A percentile compares a stretch with the other conserved stretches of the same genome.
These are phyloP conservation scores for Pseudocercospora macadamiae DNA, from an alignment of 2,329 filamentous ascomycete species.

Conservation along the genomic window DNA sequence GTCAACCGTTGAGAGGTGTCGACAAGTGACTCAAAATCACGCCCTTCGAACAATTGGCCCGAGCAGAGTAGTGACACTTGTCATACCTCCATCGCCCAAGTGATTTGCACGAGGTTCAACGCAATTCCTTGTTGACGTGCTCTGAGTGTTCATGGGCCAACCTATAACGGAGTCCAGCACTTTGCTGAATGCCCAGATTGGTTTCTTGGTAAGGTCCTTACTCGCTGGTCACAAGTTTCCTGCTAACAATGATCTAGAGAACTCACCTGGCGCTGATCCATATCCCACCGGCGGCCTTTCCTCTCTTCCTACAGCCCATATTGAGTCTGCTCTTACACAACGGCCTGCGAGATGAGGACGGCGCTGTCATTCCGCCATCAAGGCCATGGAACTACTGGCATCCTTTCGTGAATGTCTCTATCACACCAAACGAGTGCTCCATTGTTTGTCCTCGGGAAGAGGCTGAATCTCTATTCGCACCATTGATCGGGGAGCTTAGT, in stretches of 20 bases:
- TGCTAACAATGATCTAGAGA: conserved; percentile 60
- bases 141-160: conserved; percentile 25
- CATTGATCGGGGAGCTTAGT: conserved; percentile 68
- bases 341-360: conserved; percentile 43
- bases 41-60: conserved; percentile 2
- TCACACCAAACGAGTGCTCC: conserved; percentile 91
- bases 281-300: conserved; percentile 78
- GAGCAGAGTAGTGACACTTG: background rate
- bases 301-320: conserved; percentile 81
- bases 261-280: conserved; percentile 87
- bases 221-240: background rate
- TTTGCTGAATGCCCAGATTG: conserved; percentile 52
- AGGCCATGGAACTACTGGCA: conserved; percentile 59
- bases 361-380: conserved; percentile 39
- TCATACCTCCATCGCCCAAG: too few relatives aligned
- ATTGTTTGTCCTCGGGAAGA: conserved; percentile 81
- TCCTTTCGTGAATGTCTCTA: conserved; percentile 88
- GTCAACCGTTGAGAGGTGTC: conserved; percentile 32
- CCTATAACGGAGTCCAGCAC: conserved; percentile 43
- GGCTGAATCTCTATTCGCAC: conserved; percentile 74
- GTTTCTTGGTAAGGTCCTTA: conserved; percentile 48
- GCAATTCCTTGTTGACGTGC: background rate
- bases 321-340: conserved; percentile 72
- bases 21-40: conserved; percentile 15
- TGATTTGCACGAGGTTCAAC: too few relatives aligned